Percentiles rank a stretch among this genome's conserved stretches.
phyloP scores from a whole-genome alignment of 768 basidiomycete species.

The Phaeotremella skinneri region DNA sequence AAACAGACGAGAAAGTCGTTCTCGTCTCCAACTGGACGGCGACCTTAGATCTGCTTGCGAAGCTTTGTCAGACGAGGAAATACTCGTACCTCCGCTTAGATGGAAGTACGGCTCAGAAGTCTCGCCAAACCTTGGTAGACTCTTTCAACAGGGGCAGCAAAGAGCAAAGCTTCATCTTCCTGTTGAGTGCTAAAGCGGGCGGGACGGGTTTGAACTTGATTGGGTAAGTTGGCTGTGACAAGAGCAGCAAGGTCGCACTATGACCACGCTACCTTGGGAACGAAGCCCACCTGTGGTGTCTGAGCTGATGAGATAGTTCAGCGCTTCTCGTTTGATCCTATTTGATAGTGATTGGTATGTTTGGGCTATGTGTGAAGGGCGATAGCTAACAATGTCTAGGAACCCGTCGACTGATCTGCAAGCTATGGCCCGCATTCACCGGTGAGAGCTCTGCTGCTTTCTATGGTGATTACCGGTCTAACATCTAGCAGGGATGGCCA shows the following conservation, averaged over 20 bases:
- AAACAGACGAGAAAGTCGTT: slow-evolving; percentile 89
- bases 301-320: slow-evolving; percentile 57
- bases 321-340: slow-evolving; percentile 75
- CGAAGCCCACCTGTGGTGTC: not conserved
- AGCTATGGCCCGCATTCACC: slow-evolving; percentile 94
- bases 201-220: slow-evolving; percentile 82
- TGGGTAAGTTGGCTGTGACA: slow-evolving; percentile 13
- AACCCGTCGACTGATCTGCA: slow-evolving; percentile 69
- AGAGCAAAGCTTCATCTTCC: slow-evolving; percentile 71
- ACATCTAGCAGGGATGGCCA: slow-evolving; percentile 73
- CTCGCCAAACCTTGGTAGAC: slow-evolving; percentile 68
- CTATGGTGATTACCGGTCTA: not conserved
- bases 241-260: not conserved
- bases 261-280: too few relatives aligned
- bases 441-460: slow-evolving; percentile 55
- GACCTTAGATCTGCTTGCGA: slow-evolving; percentile 87
- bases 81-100: slow-evolving; percentile 85
- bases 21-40: slow-evolving; percentile 90
- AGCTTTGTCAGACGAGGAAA: slow-evolving; percentile 69
- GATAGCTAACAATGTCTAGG: slow-evolving; percentile 22
- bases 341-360: slow-evolving; percentile 52
- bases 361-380: not conserved
- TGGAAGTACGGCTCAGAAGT: slow-evolving; percentile 58
- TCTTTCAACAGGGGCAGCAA: slow-evolving; percentile 77
- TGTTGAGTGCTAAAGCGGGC: slow-evolving; percentile 91